Evolutionary conservation across 306 rosid genomes (phyloP), one percentile per base, ranked within the genome.

Genomic region (Bauhinia variegata): DNA sequence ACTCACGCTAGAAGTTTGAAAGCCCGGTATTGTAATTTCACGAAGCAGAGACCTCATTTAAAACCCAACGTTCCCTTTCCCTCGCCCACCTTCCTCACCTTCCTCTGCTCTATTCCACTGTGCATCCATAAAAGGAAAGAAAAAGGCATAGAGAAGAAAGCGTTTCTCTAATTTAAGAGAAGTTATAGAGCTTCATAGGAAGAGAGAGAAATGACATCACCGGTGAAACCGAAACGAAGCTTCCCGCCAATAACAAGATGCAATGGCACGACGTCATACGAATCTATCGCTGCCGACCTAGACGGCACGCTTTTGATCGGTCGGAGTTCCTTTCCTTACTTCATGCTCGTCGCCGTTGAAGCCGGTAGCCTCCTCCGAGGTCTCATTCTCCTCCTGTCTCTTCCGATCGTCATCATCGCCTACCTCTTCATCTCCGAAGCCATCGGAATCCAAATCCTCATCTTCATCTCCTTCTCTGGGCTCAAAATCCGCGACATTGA

Each of bases 311-410:
- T 89, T 11, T 86, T 93, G 49, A 71, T 84, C 60, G 83, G 89
- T 12, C 39, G 96, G 0, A 93, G 98, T 69, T 89, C 97, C 0
- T 70, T 93, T 8, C 98, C 98, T 12, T 93, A 89, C 90, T 93
- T 89, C 86, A 86, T 93, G 93, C 96, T 93, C 2, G 83, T 93
- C 13, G 98, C 98, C 69, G 79, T 93, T 8, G 98, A 93, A 79
- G 98, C 98, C 46, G 97, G 97, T 1, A 89, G 98, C 68, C 91
- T 93, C 68, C 75, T 93, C 74, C 91, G 98, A 0, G 98, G 98
- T 58, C 66, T 93, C 66, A 0, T 93, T 41, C 96, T 93, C 30
- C 96, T 93, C n/a, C 97, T 93, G 34, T 80, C 96, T 1, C 74
- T 89, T 52, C 98, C 98, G 2, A 0, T 86, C 48, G 68, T 93